phyloP scores from a whole-genome alignment of 1,284 basidiomycete genomes.

The Leccinum ponderosum region DNA sequence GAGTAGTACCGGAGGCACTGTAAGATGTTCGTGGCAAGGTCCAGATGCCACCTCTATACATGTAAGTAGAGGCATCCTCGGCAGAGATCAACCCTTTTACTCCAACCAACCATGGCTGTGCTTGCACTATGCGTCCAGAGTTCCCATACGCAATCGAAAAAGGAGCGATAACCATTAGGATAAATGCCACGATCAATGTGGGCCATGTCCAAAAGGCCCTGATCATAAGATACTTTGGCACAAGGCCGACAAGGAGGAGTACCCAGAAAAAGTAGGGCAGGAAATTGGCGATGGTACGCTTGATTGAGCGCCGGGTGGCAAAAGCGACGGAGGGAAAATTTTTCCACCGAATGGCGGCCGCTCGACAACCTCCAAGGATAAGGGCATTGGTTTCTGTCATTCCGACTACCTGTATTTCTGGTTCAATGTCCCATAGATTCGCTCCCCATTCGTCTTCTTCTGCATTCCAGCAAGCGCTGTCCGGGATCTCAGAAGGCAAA shows the following conservation, averaged over 20 bases:
- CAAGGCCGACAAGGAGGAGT: neutral
- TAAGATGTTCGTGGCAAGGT: constrained; percentile 20
- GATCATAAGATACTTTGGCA: too few species aligned
- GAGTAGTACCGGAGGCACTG: constrained; percentile 22
- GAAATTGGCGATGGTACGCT: constrained; percentile 12
- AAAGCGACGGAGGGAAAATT: constrained; percentile 27
- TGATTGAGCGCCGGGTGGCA: constrained; percentile 14
- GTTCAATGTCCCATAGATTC: constrained; percentile 29
- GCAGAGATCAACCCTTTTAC: constrained; percentile 29
- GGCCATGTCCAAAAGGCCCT: too few species aligned
- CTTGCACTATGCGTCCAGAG: constrained; percentile 22
- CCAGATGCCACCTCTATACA: constrained; percentile 14
- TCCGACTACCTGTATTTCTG: constrained; percentile 27
- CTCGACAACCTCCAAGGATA: constrained; percentile 30
- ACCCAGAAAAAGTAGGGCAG: constrained; percentile 12
- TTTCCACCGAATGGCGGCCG: constrained; percentile 28
- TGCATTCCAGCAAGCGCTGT: constrained; percentile 17
- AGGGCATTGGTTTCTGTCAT: constrained; percentile 22
- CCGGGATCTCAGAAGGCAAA: constrained; percentile 8
- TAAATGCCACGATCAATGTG: neutral
- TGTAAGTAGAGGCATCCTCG: constrained; percentile 16
- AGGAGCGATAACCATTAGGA: constrained; percentile 11
- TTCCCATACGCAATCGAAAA: constrained; percentile 14
- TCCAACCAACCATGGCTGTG: constrained; percentile 29
- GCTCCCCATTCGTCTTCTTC: constrained; percentile 23